Evolutionary conservation across 768 basidiomycete species (phyloP).

Genomic region (Tulasnella sp.): DNA sequence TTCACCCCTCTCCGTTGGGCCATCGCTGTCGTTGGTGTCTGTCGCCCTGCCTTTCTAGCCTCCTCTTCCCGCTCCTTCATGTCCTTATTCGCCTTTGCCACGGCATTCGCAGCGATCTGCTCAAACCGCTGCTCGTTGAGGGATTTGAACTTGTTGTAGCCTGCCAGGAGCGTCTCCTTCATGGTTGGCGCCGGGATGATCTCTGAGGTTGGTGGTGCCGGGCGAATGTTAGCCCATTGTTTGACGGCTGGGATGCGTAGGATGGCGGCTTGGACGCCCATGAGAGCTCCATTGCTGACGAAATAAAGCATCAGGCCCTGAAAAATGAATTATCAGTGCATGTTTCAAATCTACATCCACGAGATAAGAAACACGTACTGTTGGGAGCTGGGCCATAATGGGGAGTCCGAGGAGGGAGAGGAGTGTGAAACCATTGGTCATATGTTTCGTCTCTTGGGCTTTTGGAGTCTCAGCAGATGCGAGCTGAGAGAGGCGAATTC

Average conservation of each 20-base stretch:
- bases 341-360: background rate
- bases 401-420: conserved; percentile 43
- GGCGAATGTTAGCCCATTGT: conserved; percentile 23
- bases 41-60: background rate
- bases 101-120: conserved; percentile 5
- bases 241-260: conserved; percentile 39
- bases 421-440: conserved; percentile 56
- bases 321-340: background rate
- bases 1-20: too few species aligned
- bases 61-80: background rate
- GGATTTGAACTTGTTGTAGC: conserved; percentile 5
- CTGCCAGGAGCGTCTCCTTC: conserved; percentile 1
- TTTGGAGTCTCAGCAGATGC: conserved; percentile 42
- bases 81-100: background rate
- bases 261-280: conserved; percentile 41
- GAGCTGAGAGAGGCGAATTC: conserved; percentile 27
- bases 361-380: conserved; percentile 40
- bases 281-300: conserved; percentile 40
- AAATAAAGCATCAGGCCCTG: conserved; percentile 54
- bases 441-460: conserved; percentile 46
- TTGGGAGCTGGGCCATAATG: conserved; percentile 49
- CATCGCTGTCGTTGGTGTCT: too few species aligned
- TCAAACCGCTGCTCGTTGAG: conserved; percentile 10
- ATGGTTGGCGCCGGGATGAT: background rate
- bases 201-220: conserved; percentile 15